Percentiles rank a stretch among this genome's conserved stretches.
Conservation (phyloP, 495 filamentous ascomycete genomes). For the Aspergillus conjunctus region DNA sequence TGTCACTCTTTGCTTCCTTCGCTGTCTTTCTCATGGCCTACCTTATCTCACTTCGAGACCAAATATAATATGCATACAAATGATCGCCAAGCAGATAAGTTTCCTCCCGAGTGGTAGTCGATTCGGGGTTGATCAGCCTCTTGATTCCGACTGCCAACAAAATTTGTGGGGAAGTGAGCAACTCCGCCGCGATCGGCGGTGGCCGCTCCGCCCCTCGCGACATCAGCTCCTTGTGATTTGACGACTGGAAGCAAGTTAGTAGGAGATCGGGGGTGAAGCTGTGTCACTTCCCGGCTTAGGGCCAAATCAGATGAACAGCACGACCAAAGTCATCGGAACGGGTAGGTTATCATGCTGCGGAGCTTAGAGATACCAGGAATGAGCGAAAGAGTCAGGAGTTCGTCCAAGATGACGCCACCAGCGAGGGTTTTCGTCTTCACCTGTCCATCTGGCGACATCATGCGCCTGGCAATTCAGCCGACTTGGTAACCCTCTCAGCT, state of each 20-base stretch:
- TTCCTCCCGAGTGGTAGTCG: not conserved
- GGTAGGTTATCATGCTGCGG: conserved; percentile 2
- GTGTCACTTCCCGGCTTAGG: not conserved
- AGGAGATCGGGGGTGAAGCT: not conserved
- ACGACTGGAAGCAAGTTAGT: not conserved
- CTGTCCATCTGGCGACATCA: conserved; percentile 20
- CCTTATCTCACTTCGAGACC: too few species aligned
- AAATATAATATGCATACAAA: too few species aligned
- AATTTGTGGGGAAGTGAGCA: conserved; percentile 5
- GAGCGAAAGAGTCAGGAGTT: not conserved
- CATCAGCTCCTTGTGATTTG: conserved; percentile 13
- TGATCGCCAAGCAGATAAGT: too few species aligned
- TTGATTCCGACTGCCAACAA: not conserved
- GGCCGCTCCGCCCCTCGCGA: conserved; percentile 2
- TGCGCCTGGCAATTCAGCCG: conserved; percentile 12
- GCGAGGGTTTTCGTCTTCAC: conserved; percentile 8
- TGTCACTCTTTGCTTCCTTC: too few species aligned
- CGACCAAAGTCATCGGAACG: conserved; percentile 9
- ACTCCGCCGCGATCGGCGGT: conserved; percentile 11
- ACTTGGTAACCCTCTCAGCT: not conserved
- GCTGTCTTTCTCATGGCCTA: too few species aligned
- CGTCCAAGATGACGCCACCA: conserved; percentile 18
- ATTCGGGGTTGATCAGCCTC: not conserved
- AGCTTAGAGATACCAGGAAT: not conserved
- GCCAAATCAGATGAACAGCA: conserved; percentile 18